Evolutionary conservation across 495 filamentous ascomycete genomes (phyloP), one percentile per base, ranked within the genome.

Genomic region (Neurospora sp.): DNA sequence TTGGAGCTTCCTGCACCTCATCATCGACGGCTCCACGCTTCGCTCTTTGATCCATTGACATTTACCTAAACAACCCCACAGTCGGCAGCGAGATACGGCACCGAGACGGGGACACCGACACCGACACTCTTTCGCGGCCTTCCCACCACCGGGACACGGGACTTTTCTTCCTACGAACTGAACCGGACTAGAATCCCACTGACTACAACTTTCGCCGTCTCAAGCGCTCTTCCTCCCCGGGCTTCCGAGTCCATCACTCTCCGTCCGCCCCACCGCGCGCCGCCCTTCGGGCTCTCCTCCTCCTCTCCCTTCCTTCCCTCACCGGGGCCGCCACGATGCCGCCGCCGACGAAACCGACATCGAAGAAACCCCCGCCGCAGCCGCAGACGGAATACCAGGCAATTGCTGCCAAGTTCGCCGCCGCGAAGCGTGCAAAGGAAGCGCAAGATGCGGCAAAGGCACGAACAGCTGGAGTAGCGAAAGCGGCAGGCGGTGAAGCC

Each of bases 351-450:
- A 73, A 78, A 70, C 71, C 78, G 9, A 69, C 73, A 59, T 48
- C 78, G 16, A 82, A 79, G 70, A 78, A 75, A 8, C 53, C 53
- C 22, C 53, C 53, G 53, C 42, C 71, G 14, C 39, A 77, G 41
- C 69, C 80, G 53, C 20, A 74, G 10, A 71, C 78, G 75, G 83
- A 85, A 10, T 84, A 83, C 76, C 78, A 83, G 73, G 75, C 80
- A 53, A 83, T 85, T 40, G 80, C 82, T n/a, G 78, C 79, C 11
- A 78, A 86, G 75, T 85, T 78, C 75, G 84, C 81, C 72, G 83
- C 83, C n/a, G 81, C 84, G 37, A 85, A 87, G 76, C 82, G 81
- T 68, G 77, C 78, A 70, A 84, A 85, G 73, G 84, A 82, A 46
- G 74, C 75, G 14, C 72, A 82, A 31, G 75, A 75, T 74, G 81